Conservation (phyloP, 306 rosid genomes). For the Erythrophleum fordii region DNA sequence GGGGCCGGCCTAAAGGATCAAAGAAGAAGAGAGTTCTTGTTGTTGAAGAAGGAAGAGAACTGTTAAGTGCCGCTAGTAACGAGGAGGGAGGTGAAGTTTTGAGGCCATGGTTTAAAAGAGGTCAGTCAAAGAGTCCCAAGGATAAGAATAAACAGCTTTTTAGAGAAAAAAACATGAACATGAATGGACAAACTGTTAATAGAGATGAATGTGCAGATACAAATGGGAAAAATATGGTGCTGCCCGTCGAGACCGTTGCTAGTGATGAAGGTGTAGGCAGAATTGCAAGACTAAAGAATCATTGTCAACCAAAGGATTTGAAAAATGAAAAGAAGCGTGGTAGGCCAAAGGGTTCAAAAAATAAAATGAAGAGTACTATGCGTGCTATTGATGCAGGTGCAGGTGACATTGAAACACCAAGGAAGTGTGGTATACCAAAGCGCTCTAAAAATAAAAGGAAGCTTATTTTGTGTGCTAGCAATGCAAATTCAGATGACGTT, state of each 20-base stretch:
- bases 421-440: conserved; percentile 39
- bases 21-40: conserved; percentile 24
- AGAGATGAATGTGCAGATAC: conserved; percentile 21
- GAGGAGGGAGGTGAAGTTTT: conserved; percentile 32
- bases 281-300: conserved; percentile 29
- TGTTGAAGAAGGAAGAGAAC: conserved; percentile 29
- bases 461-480: not conserved
- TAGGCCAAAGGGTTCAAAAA: conserved; percentile 27
- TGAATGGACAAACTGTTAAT: conserved; percentile 13
- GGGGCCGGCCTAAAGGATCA: conserved; percentile 46
- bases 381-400: not conserved
- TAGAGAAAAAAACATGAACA: not conserved
- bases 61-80: conserved; percentile 8
- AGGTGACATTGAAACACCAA: not conserved
- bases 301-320: not conserved
- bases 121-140: conserved; percentile 48
- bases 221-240: not conserved
- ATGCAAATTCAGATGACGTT: not conserved
- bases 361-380: conserved; percentile 24
- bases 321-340: conserved; percentile 24
- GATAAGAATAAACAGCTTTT: conserved; percentile 35
- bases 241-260: not conserved
- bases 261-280: conserved; percentile 37
- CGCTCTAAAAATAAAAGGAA: conserved; percentile 37
- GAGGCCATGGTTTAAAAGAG: conserved; percentile 37